Conservation (phyloP, 208 protist species). For the Tritrichomonas foetus region DNA sequence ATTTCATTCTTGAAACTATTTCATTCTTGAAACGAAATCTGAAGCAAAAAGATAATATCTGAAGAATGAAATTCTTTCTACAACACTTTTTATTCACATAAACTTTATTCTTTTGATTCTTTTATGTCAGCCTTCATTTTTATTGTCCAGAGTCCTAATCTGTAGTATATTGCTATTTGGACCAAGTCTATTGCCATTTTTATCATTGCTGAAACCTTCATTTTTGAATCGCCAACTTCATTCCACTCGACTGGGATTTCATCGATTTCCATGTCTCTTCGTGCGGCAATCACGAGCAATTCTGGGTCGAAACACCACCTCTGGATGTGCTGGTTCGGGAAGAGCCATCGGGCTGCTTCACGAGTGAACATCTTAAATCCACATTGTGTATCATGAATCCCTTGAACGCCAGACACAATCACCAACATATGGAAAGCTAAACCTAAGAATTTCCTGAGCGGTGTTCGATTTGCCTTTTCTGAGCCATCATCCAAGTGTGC, state of each 20-base stretch:
- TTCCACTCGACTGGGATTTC: conserved; percentile 49
- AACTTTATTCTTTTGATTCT: no score
- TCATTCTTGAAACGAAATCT: no score
- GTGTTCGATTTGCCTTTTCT: conserved; percentile 33
- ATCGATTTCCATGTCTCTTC: conserved; percentile 8
- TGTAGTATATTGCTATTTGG: background rate
- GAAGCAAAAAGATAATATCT: no score
- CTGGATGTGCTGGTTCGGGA: conserved; percentile 46
- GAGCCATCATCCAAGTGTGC: background rate
- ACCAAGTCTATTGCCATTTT: conserved; percentile 21
- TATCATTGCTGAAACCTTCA: conserved; percentile 36
- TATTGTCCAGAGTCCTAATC: background rate
- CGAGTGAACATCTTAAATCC: conserved; percentile 52
- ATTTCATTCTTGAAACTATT: no score
- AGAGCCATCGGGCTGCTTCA: conserved; percentile 36
- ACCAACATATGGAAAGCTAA: conserved; percentile 45
- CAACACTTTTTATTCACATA: no score
- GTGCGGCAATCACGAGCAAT: conserved; percentile 44
- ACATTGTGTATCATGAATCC: conserved; percentile 49
- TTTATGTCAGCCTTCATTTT: background rate
- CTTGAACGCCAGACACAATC: background rate
- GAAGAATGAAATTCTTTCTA: no score
- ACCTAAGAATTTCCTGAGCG: conserved; percentile 43
- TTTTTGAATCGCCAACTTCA: conserved; percentile 45
- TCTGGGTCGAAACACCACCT: conserved; percentile 53